Percentiles rank a stretch among this genome's conserved stretches.
Conservation (phyloP, 805 yeast genomes). For the Candida nanaspora region DNA sequence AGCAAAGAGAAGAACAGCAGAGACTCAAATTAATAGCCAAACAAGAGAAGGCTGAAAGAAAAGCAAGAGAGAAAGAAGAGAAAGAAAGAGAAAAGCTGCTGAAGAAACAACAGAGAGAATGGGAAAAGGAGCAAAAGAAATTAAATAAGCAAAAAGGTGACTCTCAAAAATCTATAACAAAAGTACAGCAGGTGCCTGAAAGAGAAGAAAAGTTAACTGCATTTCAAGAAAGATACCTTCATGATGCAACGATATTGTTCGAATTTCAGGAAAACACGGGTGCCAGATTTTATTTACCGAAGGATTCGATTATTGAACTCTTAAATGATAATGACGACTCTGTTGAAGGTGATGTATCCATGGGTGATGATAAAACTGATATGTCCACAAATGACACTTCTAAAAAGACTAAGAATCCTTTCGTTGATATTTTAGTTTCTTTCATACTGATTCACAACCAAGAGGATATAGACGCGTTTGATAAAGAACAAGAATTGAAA, state of each 20-base stretch:
- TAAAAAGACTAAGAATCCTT: constrained; percentile 13
- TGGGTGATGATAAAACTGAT: no score
- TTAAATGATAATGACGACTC: constrained; percentile 22
- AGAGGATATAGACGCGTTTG: constrained; percentile 39
- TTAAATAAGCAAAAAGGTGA: constrained; percentile 10
- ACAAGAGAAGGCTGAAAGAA: constrained; percentile 10
- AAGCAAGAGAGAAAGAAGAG: constrained; percentile 14
- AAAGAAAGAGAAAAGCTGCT: constrained; percentile 17
- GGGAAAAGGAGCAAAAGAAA: constrained; percentile 16
- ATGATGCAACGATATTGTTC: constrained; percentile 69
- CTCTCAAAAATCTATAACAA: not conserved
- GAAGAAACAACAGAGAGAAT: constrained; percentile 14
- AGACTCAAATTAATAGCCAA: constrained; percentile 7
- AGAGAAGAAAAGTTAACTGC: constrained; percentile 61
- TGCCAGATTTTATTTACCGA: constrained; percentile 69
- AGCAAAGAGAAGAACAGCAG: constrained; percentile 9
- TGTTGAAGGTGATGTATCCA: constrained; percentile 1
- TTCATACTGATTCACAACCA: constrained; percentile 45
- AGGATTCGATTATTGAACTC: constrained; percentile 66
- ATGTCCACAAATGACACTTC: not conserved
- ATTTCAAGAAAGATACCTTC: constrained; percentile 64
- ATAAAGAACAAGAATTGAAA: constrained; percentile 25
- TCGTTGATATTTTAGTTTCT: constrained; percentile 38
- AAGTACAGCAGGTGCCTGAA: constrained; percentile 7
- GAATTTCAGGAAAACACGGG: constrained; percentile 79